phyloP scores from a whole-genome alignment of 2,329 filamentous ascomycete species.

The Nemania diffusa region DNA sequence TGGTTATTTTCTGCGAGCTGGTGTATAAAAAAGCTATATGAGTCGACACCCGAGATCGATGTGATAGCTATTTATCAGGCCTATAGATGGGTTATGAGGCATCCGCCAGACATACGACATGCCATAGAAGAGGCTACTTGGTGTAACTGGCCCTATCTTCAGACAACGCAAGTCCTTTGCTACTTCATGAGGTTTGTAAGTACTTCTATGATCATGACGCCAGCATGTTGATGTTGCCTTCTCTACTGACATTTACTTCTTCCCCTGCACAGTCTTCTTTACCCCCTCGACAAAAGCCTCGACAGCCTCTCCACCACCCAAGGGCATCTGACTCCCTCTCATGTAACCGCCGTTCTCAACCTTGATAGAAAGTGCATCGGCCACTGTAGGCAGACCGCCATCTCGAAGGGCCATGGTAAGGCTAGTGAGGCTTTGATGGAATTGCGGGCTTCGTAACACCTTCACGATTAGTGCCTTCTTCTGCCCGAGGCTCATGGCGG shows the following conservation, averaged over 20 bases:
- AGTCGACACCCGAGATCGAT: too few species aligned
- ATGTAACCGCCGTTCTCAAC: slow-evolving; percentile 88
- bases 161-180: neutral
- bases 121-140: neutral
- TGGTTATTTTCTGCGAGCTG: neutral
- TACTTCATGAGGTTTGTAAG: neutral
- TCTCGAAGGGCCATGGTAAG: slow-evolving; percentile 89
- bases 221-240: neutral
- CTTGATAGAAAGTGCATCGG: slow-evolving; percentile 83
- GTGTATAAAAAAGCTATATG: neutral
- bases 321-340: slow-evolving; percentile 79
- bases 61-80: too few species aligned
- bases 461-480: slow-evolving; percentile 84
- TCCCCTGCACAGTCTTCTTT: slow-evolving; percentile 78
- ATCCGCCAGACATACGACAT: neutral
- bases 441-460: slow-evolving; percentile 89
- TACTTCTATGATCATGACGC: neutral
- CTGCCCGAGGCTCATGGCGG: slow-evolving; percentile 76
- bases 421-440: slow-evolving; percentile 85
- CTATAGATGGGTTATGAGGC: too few species aligned
- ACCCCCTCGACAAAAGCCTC: slow-evolving; percentile 92
- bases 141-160: neutral
- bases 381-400: slow-evolving; percentile 88
- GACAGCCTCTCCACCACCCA: slow-evolving; percentile 89
- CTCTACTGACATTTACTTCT: slow-evolving; percentile 45